Percentiles rank a stretch among this genome's conserved stretches.
Conservation (phyloP, 169 alveolate species). For the Cryptosporidium muris region DNA sequence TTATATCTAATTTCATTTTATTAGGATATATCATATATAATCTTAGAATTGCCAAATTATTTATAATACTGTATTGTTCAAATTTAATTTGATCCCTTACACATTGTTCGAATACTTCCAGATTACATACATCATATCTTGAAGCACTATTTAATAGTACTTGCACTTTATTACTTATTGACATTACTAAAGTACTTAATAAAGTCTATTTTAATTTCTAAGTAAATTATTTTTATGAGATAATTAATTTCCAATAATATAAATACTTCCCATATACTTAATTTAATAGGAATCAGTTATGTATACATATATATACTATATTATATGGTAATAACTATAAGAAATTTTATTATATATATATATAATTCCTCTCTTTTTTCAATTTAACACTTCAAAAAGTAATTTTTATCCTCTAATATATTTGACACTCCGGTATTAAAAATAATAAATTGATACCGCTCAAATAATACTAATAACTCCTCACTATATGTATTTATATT, state of each 20-base stretch:
- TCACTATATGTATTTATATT: too few species aligned
- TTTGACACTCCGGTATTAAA: too few species aligned
- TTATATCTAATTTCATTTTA: constrained; percentile 22
- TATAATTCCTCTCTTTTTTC: too few species aligned
- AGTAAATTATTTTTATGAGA: background rate
- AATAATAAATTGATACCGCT: too few species aligned
- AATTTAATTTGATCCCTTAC: constrained; percentile 43
- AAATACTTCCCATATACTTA: background rate
- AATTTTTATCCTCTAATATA: too few species aligned
- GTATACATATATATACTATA: too few species aligned
- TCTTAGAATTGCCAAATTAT: constrained; percentile 28
- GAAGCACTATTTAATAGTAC: constrained; percentile 34
- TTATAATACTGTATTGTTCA: constrained; percentile 52
- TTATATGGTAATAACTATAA: too few species aligned
- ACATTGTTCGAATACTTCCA: constrained; percentile 32
- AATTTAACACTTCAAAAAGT: too few species aligned
- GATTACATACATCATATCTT: constrained; percentile 37
- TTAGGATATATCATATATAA: constrained; percentile 46
- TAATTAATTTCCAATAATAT: background rate
- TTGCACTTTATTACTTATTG: background rate
- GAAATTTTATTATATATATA: too few species aligned
- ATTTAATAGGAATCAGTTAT: background rate
- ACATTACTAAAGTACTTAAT: background rate
- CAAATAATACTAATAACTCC: too few species aligned
- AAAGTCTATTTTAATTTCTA: background rate